Evolutionary conservation across 1,284 basidiomycete species (phyloP), one percentile per base, ranked within the genome.

Genomic region (Rhodotorula sp.): DNA sequence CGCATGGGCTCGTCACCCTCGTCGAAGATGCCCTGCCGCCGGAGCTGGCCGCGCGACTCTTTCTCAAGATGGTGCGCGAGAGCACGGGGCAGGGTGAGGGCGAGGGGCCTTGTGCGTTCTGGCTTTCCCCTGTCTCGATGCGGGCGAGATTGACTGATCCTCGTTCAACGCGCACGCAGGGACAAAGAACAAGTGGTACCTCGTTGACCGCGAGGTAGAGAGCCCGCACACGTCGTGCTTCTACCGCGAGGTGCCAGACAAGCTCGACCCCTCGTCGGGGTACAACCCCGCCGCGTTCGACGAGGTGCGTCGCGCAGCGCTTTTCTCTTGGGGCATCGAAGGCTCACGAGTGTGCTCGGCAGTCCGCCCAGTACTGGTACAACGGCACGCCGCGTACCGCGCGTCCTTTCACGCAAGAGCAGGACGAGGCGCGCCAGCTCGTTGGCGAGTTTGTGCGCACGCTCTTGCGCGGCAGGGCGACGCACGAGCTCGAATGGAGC

Each of bases 211-310:
- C 29, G 75, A 91, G 36, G 92, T 93, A 2, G 90, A 91, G 81
- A 90, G 89, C 72, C 90, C 91, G 2, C 91, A 94, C 81, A 85
- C 87, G n/a, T 91, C 91, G 0, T 87, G 88, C 0, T 92, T 93
- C 81, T 93, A 88, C 80, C 86, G 86, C 27, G 83, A 89, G 50
- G 82, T 57, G 19, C 67, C 60, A 60, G 80, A 82, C 17, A 83
- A 86, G 66, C 64, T 70, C 5, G 71, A 69, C n/a, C 81, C 85
- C 61, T 77, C 80, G 8, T 21, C 87, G 88, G 87, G 84, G 87
- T 72, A 74, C 44, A 74, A 68, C 32, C 62, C 44, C 1, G 67
- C 74, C 62, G 72, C 44, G 2, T 74, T 64, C 54, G 61, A 71
- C 39, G 67, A 71, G 57, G 71, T 67, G 37, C 12, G 71, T 41